These are phyloP conservation scores for Colletotrichum melonis DNA, from an alignment of 2,329 filamentous ascomycete species.

Conservation along the genomic window DNA sequence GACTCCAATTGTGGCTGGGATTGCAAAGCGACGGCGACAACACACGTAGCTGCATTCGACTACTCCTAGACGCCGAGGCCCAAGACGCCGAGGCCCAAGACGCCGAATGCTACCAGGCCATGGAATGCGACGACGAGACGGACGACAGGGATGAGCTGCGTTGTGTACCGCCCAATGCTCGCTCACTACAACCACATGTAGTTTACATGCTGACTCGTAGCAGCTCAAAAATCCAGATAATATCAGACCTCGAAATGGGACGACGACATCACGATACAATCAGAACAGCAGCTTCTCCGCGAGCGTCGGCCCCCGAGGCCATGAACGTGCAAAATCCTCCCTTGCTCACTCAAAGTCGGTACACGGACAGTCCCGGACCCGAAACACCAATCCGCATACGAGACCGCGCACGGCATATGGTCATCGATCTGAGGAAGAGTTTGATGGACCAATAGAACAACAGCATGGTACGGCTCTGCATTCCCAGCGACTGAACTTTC, in stretches of 20 bases:
- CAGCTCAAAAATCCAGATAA: slow-evolving; percentile 46
- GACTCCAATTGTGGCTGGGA: slow-evolving; percentile 19
- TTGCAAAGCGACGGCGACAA: background rate
- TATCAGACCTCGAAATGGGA: slow-evolving; percentile 44
- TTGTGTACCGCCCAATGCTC: slow-evolving; percentile 21
- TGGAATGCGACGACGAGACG: slow-evolving; percentile 12
- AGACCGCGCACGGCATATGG: slow-evolving; percentile 54
- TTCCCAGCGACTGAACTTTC: slow-evolving; percentile 27
- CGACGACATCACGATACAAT: slow-evolving; percentile 37
- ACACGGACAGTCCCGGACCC: slow-evolving; percentile 51
- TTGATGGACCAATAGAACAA: slow-evolving; percentile 45
- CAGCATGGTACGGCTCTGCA: slow-evolving; percentile 49
- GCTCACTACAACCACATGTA: background rate
- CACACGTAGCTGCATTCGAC: background rate
- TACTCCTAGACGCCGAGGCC: slow-evolving; percentile 16
- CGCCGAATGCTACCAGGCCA: background rate
- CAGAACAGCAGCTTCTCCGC: slow-evolving; percentile 62
- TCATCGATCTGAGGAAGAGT: slow-evolving; percentile 51
- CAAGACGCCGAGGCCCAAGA: background rate
- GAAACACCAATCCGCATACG: slow-evolving; percentile 48
- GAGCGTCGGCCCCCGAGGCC: slow-evolving; percentile 66
- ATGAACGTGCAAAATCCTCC: slow-evolving; percentile 64
- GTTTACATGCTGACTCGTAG: slow-evolving; percentile 27
- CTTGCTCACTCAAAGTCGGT: slow-evolving; percentile 46
- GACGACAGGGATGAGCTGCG: slow-evolving; percentile 24